Evolutionary conservation across 2,329 filamentous ascomycete genomes (phyloP), one percentile per base, ranked within the genome.

Genomic region (Hypomyces rosellus): DNA sequence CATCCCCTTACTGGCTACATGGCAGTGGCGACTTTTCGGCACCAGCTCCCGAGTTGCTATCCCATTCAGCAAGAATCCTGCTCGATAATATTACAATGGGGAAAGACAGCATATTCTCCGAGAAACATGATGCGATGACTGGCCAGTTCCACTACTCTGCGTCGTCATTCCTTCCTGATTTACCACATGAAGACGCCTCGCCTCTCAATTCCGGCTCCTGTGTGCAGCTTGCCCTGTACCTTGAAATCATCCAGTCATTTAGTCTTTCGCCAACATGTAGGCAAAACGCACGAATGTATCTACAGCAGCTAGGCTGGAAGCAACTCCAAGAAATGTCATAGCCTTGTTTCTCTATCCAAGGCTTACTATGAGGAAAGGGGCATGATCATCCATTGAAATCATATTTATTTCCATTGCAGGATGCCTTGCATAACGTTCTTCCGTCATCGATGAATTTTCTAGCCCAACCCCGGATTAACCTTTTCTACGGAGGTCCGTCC

Each of bases 231-330:
- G 39, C 46, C n/a, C 43, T 43, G 16, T 43, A 41, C n/a, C 39
- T 48, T 15, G 46, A 48, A 37, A 14, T 37, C 37, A 41, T 48
- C 6, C 39, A 44, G 34, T 43, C 46, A 14, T 48, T 48, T 30
- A 34, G 46, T 3, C 18, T 37, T 15, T 48, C 46, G 6, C 12
- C 46, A 1, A 9, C 39, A 30, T 22, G 39, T 37, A 37, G 33
- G 11, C 18, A 43, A 11, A 18, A 43, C n/a, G 46, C 46, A 18
- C 18, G 39, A 30, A 4, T 30, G 7, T 39, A 43, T 20, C 18
- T 48, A 20, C 14, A 43, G 15, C 33, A 43, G 11, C 33, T 48
- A 4, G 39, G 39, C 25, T 48, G 46, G 39, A n/a, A 43, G 14
- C 25, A 30, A 30, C 25, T 30, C 25, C 25, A 7, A 11, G 25